These are phyloP conservation scores for Panicum miliaceum DNA, from an alignment of 176 grass and related monocot species.

Conservation along the genomic window DNA sequence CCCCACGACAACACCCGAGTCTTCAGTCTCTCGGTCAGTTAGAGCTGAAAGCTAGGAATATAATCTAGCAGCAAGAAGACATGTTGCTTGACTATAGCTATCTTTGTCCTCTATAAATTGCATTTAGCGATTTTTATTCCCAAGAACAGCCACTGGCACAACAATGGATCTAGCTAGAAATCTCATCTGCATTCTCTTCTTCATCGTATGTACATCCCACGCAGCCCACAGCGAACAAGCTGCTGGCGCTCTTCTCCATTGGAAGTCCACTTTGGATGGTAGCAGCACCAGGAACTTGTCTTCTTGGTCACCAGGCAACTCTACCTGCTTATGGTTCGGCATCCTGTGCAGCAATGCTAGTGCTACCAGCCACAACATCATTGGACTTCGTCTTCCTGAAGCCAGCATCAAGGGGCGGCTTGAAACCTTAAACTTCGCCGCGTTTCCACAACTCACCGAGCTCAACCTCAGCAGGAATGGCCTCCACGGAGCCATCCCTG, in stretches of 20 bases:
- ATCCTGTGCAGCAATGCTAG: neutral
- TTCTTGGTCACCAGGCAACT: neutral
- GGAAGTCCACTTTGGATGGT: neutral
- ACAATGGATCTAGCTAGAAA: neutral
- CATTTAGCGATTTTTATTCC: neutral
- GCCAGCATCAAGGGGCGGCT: neutral
- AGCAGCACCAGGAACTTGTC: neutral
- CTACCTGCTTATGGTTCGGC: neutral
- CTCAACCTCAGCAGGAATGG: neutral
- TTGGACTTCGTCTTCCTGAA: neutral
- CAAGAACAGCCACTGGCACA: neutral
- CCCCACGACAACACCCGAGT: neutral
- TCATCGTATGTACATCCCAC: neutral
- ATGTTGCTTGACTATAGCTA: neutral
- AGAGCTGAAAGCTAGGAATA: neutral
- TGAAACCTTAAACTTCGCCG: neutral
- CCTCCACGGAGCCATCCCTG: neutral
- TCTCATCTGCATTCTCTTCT: neutral
- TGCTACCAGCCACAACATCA: neutral
- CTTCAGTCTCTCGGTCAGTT: neutral
- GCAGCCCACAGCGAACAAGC: neutral
- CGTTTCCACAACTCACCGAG: neutral
- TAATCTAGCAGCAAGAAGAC: neutral
- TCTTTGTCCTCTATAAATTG: neutral
- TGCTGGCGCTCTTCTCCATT: neutral